Evolutionary conservation across 305 asterid genomes (phyloP), one percentile per base, ranked within the genome.

Genomic region (Fraxinus platypoda): DNA sequence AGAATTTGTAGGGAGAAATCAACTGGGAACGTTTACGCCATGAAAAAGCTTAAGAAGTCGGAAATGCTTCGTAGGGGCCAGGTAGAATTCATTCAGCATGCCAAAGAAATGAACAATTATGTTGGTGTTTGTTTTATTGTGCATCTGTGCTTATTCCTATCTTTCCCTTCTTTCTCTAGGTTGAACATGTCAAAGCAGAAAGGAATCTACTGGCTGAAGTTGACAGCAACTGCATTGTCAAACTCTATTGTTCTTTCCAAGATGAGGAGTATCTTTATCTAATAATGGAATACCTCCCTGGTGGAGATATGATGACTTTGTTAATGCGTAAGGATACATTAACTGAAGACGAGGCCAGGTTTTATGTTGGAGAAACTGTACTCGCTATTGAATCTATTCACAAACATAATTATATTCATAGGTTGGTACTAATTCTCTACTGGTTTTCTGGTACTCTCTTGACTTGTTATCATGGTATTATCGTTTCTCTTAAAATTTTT

Each of bases 31-130:
- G 97, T 94, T 75, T 94, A 92, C 38, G 98, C 98, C 86, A 94
- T 94, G 98, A 94, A 94, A 88, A 94, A 94, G 87, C 98, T 94
- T 74, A 94, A 92, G 91, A 94, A 94, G 82, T 93, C 98, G 1
- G 98, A 94, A 90, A 94, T 94, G 98, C 97, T 94, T 81, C 97
- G 97, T 73, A 91, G 98, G 88, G 98, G 98, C 82, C 98, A 94
- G 98, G 98, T 94, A 81, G 66, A 81, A 72, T 77, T 34, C 23
- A 81, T 81, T 25, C 66, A 72, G 54, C 72, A 80, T 83, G 72
- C 83, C 74, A 46, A 37, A 76, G 28, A 33, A 82, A n/a, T 66
- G 66, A 76, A 64, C 68, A 66, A 21, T 54, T 80, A 21, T 78
- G 71, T 34, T 84, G 79, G 84, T 38, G 46, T 81, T 62, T 66